Conservation (phyloP, 2,329 filamentous ascomycete species). For the Helicocarpus griseus region DNA sequence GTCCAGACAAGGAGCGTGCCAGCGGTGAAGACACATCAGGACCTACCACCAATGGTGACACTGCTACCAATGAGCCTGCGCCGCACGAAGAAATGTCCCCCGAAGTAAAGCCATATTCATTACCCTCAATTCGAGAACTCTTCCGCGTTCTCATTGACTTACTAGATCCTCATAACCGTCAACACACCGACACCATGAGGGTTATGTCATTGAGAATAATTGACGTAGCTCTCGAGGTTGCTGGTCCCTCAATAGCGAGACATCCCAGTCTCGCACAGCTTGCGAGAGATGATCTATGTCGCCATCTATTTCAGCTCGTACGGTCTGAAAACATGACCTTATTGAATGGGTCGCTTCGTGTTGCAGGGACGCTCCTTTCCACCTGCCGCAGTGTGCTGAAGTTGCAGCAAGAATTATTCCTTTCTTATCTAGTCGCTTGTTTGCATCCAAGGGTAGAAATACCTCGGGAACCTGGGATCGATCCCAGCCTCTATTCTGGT, state of each 20-base stretch:
- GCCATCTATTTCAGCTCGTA: slow-evolving; percentile 90
- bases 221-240: slow-evolving; percentile 92
- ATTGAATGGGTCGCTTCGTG: slow-evolving; percentile 81
- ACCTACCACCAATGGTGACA: slow-evolving; percentile 22
- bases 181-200: slow-evolving; percentile 88
- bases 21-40: slow-evolving; percentile 27
- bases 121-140: slow-evolving; percentile 88
- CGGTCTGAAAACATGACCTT: slow-evolving; percentile 94
- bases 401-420: slow-evolving; percentile 89
- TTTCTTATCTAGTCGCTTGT: slow-evolving; percentile 90
- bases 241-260: slow-evolving; percentile 85
- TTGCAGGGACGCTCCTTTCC: slow-evolving; percentile 80
- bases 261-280: slow-evolving; percentile 80
- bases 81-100: slow-evolving; percentile 37
- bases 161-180: slow-evolving; percentile 81
- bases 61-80: slow-evolving; percentile 23
- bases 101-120: slow-evolving; percentile 74
- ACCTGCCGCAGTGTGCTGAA: slow-evolving; percentile 88
- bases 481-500: slow-evolving; percentile 82
- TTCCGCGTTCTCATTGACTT: slow-evolving; percentile 91
- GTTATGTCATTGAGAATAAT: slow-evolving; percentile 97
- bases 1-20: slow-evolving; percentile 22
- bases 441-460: slow-evolving; percentile 92
- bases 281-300: slow-evolving; percentile 86
- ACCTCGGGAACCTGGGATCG: slow-evolving; percentile 78